Percentiles rank a stretch among this genome's conserved stretches.
Evolutionary conservation across 345 rosid genomes (phyloP).

Genomic region (Murraya koenigii): DNA sequence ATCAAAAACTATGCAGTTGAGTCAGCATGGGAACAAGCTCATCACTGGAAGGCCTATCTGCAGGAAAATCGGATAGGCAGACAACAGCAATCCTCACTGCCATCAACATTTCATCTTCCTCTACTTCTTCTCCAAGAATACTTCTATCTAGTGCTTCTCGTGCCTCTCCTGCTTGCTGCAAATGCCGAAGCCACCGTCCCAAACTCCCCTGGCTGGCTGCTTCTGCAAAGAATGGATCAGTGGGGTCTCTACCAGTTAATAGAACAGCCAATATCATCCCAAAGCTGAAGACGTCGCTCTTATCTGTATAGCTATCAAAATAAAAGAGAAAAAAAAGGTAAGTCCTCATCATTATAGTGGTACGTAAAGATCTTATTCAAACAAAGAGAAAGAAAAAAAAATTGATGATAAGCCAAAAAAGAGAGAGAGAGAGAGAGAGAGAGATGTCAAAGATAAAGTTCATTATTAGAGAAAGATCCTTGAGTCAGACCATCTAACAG

Average conservation of each 20-base stretch:
- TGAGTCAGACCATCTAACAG: neutral
- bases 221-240: constrained; percentile 61
- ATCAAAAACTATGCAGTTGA: constrained; percentile 86
- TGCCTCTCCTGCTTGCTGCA: constrained; percentile 87
- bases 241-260: constrained; percentile 78
- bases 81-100: constrained; percentile 83
- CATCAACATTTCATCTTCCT: constrained; percentile 98
- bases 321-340: neutral
- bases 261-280: constrained; percentile 90
- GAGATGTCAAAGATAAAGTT: neutral
- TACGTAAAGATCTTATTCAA: neutral
- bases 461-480: neutral
- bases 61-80: constrained; percentile 84
- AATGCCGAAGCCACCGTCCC: constrained; percentile 78
- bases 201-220: constrained; percentile 58
- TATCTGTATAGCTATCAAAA: constrained; percentile 69
- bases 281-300: constrained; percentile 89
- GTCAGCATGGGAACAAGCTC: constrained; percentile 94
- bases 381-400: neutral
- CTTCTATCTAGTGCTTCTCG: constrained; percentile 78
- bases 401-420: neutral
- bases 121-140: constrained; percentile 83
- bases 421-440: neutral
- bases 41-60: constrained; percentile 89
- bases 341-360: constrained; percentile 3